Evolutionary conservation across 148 eudicot species (phyloP).

Genomic region (Rhododendron simsii): DNA sequence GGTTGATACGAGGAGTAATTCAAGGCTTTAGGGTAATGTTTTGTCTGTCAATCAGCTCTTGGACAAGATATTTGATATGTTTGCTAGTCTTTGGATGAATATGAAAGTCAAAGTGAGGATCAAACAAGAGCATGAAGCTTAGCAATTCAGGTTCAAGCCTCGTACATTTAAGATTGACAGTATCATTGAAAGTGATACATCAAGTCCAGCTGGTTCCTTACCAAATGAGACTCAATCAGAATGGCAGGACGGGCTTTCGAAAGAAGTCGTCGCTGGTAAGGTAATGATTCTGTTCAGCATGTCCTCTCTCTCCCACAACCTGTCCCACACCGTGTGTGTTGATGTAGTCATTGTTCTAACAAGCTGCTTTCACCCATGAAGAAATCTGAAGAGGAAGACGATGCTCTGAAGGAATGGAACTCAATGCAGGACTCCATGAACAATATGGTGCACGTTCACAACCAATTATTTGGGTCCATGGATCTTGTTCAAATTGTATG

Average conservation of each 20-base stretch:
- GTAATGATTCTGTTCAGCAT: too few species aligned
- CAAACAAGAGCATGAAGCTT: constrained; percentile 50
- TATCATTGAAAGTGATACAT: constrained; percentile 63
- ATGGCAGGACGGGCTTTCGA: too few species aligned
- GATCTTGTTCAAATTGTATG: constrained; percentile 62
- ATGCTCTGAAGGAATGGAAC: too few species aligned
- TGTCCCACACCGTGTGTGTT: too few species aligned
- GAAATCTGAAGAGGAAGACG: too few species aligned
- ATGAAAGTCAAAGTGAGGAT: constrained; percentile 54
- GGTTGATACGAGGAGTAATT: neutral
- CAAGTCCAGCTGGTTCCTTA: constrained; percentile 44
- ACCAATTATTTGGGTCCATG: constrained; percentile 50
- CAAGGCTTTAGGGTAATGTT: neutral
- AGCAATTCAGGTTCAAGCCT: constrained; percentile 77
- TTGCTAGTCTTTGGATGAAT: constrained; percentile 67
- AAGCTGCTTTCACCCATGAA: too few species aligned
- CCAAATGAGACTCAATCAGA: too few species aligned
- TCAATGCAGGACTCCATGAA: too few species aligned
- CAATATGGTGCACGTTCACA: constrained; percentile 9
- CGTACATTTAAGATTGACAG: constrained; percentile 68
- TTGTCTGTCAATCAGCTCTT: constrained; percentile 39
- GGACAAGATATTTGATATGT: constrained; percentile 58
- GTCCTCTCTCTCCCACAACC: too few species aligned
- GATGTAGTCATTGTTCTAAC: too few species aligned
- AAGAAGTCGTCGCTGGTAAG: too few species aligned